Percentiles rank a stretch among this genome's conserved stretches.
These are phyloP conservation scores for Suhomyces vadensis DNA, from an alignment of 805 yeast genomes.

Conservation along the genomic window DNA sequence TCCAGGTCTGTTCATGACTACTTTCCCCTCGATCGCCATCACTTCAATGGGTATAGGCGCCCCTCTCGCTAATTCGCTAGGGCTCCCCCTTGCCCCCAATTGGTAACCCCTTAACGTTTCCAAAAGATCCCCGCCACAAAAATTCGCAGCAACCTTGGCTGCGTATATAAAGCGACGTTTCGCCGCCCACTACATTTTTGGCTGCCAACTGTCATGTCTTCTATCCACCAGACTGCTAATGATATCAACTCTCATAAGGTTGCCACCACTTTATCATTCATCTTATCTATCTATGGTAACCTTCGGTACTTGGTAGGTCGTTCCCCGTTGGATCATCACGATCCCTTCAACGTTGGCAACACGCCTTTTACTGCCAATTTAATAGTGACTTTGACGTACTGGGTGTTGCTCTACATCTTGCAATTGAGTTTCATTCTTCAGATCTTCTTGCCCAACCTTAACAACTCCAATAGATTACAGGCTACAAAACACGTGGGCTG, in stretches of 20 bases:
- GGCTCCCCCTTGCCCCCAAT: not conserved
- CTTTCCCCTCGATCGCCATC: too few species aligned
- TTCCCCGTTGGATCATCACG: constrained; percentile 45
- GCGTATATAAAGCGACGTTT: not conserved
- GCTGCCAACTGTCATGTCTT: constrained; percentile 2
- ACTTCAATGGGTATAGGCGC: too few species aligned
- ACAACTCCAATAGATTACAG: constrained; percentile 21
- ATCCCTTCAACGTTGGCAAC: constrained; percentile 52
- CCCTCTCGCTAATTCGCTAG: not conserved
- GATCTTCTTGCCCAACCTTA: constrained; percentile 38
- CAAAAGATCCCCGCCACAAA: not conserved
- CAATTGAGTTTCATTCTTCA: constrained; percentile 55
- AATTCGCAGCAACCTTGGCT: not conserved
- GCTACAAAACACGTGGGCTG: constrained; percentile 48
- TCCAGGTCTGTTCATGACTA: too few species aligned
- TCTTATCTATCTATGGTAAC: constrained; percentile 56
- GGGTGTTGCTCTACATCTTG: constrained; percentile 53
- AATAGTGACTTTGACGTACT: constrained; percentile 51
- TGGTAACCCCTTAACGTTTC: too few species aligned
- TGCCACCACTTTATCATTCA: constrained; percentile 53
- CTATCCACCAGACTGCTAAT: not conserved
- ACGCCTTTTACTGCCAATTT: constrained; percentile 73
- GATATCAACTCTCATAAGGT: constrained; percentile 36
- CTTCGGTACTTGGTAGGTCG: constrained; percentile 59
- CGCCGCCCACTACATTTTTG: not conserved